These are phyloP conservation scores for Rhizoclosmatium globosum DNA, from an alignment of 192 early-diverging fungal species.

Conservation along the genomic window DNA sequence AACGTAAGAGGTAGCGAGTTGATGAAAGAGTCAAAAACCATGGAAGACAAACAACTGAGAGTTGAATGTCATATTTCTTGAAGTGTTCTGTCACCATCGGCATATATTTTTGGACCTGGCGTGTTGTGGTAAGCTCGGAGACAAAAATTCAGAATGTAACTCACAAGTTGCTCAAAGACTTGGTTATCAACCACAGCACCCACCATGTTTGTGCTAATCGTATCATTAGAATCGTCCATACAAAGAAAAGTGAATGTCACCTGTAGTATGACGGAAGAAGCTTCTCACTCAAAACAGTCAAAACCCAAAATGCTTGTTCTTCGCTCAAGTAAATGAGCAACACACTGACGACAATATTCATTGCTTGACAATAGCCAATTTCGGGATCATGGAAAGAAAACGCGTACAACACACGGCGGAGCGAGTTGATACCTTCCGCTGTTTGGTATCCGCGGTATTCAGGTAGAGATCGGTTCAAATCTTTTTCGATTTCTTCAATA, in stretches of 20 bases:
- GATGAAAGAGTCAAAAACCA: constrained; percentile 98
- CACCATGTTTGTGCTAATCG: constrained; percentile 93
- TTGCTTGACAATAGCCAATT: constrained; percentile 99
- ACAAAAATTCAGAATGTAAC: constrained; percentile 5
- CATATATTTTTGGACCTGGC: constrained; percentile 83
- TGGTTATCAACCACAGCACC: constrained; percentile 95
- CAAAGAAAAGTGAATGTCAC: constrained; percentile 23
- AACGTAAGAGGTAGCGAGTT: constrained; percentile 94
- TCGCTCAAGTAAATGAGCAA: constrained; percentile 94
- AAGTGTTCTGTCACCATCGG: constrained; percentile 86
- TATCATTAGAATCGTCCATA: background rate
- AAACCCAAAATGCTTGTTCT: constrained; percentile 97
- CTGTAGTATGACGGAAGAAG: constrained; percentile 95
- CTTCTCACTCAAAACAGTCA: constrained; percentile 88
- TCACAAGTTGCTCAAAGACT: constrained; percentile 86
- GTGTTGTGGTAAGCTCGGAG: background rate
- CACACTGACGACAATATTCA: constrained; percentile 98
- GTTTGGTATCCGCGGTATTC: constrained; percentile 94
- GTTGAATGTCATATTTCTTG: constrained; percentile 88
- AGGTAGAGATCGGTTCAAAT: constrained; percentile 87
- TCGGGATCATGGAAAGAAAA: constrained; percentile 73
- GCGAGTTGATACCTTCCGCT: constrained; percentile 87
- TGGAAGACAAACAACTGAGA: constrained; percentile 95
- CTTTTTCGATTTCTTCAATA: constrained; percentile 96
- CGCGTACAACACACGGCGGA: constrained; percentile 89